Conservation (phyloP, 148 eudicot genomes). For the Spergularia bocconei region DNA sequence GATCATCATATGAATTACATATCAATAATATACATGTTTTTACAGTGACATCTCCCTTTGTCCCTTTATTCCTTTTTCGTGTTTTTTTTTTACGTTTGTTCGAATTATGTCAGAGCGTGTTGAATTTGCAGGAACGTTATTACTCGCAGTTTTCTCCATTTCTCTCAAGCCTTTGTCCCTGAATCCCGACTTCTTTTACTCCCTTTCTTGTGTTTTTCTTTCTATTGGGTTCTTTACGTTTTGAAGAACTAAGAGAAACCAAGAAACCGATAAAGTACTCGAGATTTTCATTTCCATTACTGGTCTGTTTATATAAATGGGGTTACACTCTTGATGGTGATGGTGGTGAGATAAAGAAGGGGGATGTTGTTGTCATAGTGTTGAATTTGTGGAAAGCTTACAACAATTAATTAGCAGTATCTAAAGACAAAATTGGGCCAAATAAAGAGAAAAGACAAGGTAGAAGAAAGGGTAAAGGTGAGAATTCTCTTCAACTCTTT, state of each 20-base stretch:
- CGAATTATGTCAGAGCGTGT: too few species aligned
- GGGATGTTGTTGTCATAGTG: neutral
- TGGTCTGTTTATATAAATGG: neutral
- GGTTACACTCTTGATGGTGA: neutral
- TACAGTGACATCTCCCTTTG: neutral
- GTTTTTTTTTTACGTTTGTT: too few species aligned
- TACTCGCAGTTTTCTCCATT: too few species aligned
- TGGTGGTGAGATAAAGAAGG: neutral
- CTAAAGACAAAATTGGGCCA: slow-evolving; percentile 19
- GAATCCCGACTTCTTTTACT: too few species aligned
- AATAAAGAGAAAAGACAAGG: slow-evolving; percentile 12
- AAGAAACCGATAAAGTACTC: too few species aligned
- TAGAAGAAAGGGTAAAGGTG: slow-evolving; percentile 4
- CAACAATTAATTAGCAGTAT: slow-evolving; percentile 5
- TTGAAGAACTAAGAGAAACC: too few species aligned
- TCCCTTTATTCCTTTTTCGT: too few species aligned
- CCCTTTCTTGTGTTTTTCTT: too few species aligned
- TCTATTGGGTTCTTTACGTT: too few species aligned
- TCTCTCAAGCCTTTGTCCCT: too few species aligned
- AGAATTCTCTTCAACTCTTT: slow-evolving; percentile 15
- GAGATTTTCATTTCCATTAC: too few species aligned
- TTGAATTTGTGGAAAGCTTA: neutral
- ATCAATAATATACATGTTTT: slow-evolving; percentile 14
- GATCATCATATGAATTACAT: slow-evolving; percentile 18
- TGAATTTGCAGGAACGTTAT: too few species aligned